Percentiles rank a stretch among this genome's conserved stretches.
phyloP scores from a whole-genome alignment of 176 grass and related monocot species.

The Stipa capillata region DNA sequence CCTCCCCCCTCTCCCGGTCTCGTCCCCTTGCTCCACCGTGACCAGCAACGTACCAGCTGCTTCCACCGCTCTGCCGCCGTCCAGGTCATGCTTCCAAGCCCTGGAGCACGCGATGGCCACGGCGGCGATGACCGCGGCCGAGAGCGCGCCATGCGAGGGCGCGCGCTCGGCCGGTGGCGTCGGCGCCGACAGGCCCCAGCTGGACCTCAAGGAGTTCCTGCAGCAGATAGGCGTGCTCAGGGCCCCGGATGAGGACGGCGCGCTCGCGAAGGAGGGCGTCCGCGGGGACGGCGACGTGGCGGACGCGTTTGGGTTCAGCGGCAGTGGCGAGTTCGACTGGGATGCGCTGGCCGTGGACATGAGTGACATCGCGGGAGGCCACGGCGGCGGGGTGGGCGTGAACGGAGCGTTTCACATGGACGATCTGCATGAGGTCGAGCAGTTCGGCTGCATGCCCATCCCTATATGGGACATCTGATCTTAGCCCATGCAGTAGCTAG shows the following conservation, averaged over 20 bases:
- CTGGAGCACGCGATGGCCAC: constrained; percentile 37
- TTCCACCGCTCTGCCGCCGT: neutral
- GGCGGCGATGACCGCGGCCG: neutral
- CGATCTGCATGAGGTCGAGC: constrained; percentile 55
- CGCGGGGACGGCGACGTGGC: constrained; percentile 6
- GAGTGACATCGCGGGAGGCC: constrained; percentile 46
- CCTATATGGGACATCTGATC: constrained; percentile 81
- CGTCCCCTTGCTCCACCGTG: constrained; percentile 39
- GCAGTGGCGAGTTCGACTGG: constrained; percentile 93
- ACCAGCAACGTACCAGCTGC: no score
- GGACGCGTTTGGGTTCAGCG: constrained; percentile 14
- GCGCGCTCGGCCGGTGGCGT: no score
- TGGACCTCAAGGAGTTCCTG: constrained; percentile 95
- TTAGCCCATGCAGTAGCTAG: constrained; percentile 9
- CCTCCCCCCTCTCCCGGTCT: neutral
- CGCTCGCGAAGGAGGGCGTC: neutral
- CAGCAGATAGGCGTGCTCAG: constrained; percentile 93
- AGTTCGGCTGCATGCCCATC: constrained; percentile 62
- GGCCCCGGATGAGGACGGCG: constrained; percentile 21
- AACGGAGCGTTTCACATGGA: constrained; percentile 56
- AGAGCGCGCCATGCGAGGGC: neutral
- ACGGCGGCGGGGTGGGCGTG: constrained; percentile 16
- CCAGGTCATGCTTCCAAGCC: constrained; percentile 38
- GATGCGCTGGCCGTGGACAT: constrained; percentile 72
- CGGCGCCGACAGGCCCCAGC: constrained; percentile 62